Evolutionary conservation across 2,329 filamentous ascomycete species (phyloP).

Genomic region (Cryphonectria naterciae): DNA sequence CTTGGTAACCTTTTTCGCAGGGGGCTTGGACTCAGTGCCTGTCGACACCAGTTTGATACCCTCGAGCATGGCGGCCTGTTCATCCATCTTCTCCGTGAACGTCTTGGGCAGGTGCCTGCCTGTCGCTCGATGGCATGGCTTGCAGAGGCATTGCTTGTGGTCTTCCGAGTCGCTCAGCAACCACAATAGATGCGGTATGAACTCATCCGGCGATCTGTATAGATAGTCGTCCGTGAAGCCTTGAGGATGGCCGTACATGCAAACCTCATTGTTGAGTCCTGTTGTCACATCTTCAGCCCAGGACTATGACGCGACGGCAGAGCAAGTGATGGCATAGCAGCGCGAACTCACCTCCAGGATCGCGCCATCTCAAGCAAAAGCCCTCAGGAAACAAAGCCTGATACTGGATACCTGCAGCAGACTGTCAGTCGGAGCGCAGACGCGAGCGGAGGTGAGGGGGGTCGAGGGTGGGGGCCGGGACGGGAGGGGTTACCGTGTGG

Average conservation of each 20-base stretch:
- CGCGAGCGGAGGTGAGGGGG: neutral
- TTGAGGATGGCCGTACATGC: slow-evolving; percentile 25
- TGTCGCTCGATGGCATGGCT: slow-evolving; percentile 32
- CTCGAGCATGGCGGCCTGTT: slow-evolving; percentile 18
- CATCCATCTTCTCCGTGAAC: slow-evolving; percentile 25
- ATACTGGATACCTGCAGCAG: slow-evolving; percentile 20
- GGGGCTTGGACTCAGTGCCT: slow-evolving; percentile 18
- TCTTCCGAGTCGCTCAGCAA: slow-evolving; percentile 52
- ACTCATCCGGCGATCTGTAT: slow-evolving; percentile 58
- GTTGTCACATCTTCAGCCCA: neutral
- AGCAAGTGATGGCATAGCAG: neutral
- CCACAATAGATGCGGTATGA: slow-evolving; percentile 57
- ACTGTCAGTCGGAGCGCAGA: neutral
- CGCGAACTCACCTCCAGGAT: slow-evolving; percentile 2
- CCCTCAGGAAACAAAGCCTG: slow-evolving; percentile 24
- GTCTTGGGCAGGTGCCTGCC: slow-evolving; percentile 23
- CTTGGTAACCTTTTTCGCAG: slow-evolving; percentile 22
- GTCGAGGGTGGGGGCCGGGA: neutral
- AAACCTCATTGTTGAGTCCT: slow-evolving; percentile 21
- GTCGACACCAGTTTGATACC: slow-evolving; percentile 11
- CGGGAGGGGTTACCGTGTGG: slow-evolving; percentile 17
- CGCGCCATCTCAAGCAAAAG: slow-evolving; percentile 25
- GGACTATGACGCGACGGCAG: neutral
- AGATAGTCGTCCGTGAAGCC: slow-evolving; percentile 36
- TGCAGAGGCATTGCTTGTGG: slow-evolving; percentile 55